Conservation (phyloP, 257 asterid genomes). For the Fraxinus anomala region DNA sequence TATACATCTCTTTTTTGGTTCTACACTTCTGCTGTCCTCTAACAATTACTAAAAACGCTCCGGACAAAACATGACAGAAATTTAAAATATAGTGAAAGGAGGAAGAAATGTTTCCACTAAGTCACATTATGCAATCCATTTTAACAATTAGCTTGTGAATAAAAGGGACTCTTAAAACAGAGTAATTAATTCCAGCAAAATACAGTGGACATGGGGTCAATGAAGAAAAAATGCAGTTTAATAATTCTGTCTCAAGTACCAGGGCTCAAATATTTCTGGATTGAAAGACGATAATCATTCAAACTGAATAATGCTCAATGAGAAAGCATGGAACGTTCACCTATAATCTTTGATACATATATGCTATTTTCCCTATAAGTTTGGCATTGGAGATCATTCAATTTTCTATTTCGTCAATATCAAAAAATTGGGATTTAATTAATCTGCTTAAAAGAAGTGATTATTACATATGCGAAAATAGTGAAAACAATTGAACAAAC, state of each 20-base stretch:
- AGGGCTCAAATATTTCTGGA: neutral
- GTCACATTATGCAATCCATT: neutral
- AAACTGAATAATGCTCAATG: conserved; percentile 4
- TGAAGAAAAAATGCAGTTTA: neutral
- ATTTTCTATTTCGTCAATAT: neutral
- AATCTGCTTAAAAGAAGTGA: conserved; percentile 19
- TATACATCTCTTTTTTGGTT: neutral
- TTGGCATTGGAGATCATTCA: neutral
- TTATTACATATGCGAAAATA: neutral
- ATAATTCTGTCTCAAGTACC: neutral
- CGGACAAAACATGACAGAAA: neutral
- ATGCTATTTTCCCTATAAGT: neutral
- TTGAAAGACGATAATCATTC: conserved; percentile 11
- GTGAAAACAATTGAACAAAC: conserved; percentile 20
- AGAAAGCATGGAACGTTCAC: neutral
- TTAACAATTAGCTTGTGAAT: neutral
- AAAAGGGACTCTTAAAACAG: neutral
- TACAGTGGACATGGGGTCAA: neutral
- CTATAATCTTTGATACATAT: no score
- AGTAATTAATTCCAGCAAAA: neutral
- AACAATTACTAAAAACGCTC: neutral
- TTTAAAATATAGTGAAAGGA: neutral
- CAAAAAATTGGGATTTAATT: neutral
- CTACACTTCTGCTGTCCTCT: neutral
- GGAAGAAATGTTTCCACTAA: neutral